These are phyloP conservation scores for Colletotrichum sp. DNA, from an alignment of 2,329 filamentous ascomycete species.

Conservation along the genomic window DNA sequence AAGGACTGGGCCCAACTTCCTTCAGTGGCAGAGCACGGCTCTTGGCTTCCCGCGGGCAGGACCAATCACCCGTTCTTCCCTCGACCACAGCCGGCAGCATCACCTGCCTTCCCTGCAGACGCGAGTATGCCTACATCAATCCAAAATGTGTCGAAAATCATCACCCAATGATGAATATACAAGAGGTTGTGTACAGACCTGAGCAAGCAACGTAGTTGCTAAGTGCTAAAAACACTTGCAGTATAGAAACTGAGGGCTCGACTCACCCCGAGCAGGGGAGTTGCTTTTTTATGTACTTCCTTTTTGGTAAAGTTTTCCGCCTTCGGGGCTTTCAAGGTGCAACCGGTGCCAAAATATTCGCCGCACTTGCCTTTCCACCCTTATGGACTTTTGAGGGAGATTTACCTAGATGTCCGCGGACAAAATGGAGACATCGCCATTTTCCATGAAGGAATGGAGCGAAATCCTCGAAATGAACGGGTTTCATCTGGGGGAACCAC, in stretches of 20 bases:
- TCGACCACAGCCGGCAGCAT: neutral
- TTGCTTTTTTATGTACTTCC: neutral
- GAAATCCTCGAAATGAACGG: neutral
- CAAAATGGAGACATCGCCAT: neutral
- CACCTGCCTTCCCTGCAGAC: neutral
- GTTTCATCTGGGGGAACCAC: neutral
- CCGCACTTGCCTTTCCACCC: rapidly evolving
- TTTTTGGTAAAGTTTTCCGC: neutral
- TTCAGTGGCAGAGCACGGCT: neutral
- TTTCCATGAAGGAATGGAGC: neutral
- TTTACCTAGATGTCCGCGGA: neutral
- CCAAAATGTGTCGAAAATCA: neutral
- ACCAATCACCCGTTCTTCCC: neutral
- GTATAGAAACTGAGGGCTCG: neutral
- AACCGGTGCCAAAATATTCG: neutral
- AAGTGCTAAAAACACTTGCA: neutral
- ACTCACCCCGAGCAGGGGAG: neutral
- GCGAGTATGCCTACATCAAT: neutral
- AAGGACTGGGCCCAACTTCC: neutral
- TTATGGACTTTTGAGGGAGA: neutral
- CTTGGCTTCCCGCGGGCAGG: neutral
- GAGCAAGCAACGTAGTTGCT: neutral
- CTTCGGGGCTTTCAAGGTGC: neutral
- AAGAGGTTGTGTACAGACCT: neutral
- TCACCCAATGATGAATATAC: neutral